Evolutionary conservation across 345 rosid species (phyloP).

Genomic region (Luvunga scandens): DNA sequence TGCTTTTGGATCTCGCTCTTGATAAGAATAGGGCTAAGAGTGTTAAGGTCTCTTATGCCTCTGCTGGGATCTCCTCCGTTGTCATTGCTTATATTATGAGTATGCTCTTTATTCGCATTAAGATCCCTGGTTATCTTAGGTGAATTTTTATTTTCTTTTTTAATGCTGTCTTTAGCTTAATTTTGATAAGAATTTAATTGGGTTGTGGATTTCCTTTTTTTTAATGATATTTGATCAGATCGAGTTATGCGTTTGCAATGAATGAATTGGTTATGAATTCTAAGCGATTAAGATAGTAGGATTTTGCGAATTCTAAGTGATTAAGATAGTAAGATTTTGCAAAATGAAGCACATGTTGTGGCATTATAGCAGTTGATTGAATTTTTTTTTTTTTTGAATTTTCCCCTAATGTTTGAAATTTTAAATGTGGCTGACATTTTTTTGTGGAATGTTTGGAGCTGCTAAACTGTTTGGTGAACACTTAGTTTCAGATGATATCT

Average conservation of each 20-base stretch:
- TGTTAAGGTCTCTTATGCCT: constrained; percentile 74
- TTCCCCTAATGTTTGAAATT: neutral
- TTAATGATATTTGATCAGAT: neutral
- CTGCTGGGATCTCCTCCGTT: constrained; percentile 72
- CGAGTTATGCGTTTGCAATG: neutral
- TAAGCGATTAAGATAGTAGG: neutral
- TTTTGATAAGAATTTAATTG: neutral
- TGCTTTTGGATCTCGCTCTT: constrained; percentile 82
- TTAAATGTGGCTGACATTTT: neutral
- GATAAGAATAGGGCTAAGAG: constrained; percentile 84
- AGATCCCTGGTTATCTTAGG: constrained; percentile 92
- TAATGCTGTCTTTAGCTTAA: neutral
- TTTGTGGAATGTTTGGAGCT: no score
- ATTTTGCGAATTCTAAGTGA: neutral
- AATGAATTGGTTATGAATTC: neutral
- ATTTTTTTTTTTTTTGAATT: neutral
- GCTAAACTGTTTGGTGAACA: no score
- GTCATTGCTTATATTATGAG: constrained; percentile 80
- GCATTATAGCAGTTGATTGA: no score
- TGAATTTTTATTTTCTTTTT: constrained; percentile 17
- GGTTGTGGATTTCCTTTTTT: neutral
- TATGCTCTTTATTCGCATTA: constrained; percentile 94
- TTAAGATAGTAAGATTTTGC: neutral
- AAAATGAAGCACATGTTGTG: neutral
- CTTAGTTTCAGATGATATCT: no score